Conservation (phyloP, 2,329 filamentous ascomycete genomes). For the Arthrinium puccinioides region DNA sequence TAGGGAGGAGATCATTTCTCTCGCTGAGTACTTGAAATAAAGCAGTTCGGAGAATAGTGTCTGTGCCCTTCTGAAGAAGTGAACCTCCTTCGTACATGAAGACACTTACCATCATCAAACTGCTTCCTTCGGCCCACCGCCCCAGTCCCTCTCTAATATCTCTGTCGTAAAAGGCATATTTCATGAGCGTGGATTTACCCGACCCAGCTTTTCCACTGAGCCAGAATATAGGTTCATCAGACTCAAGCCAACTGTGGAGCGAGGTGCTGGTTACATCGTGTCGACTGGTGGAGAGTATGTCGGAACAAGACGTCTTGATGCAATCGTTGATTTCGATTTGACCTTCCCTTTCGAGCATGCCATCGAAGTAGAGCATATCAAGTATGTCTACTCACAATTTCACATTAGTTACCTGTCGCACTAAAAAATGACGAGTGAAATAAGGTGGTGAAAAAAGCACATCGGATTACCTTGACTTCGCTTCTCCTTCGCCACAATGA, state of each 20-base stretch:
- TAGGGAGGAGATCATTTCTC: constrained; percentile 1
- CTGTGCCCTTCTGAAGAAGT: not conserved
- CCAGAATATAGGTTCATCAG: constrained; percentile 8
- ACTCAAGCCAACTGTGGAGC: constrained; percentile 7
- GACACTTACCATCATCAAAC: not conserved
- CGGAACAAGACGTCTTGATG: not conserved
- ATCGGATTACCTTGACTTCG: not conserved
- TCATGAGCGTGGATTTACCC: constrained; percentile 13
- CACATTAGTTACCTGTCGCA: not conserved
- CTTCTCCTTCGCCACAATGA: not conserved
- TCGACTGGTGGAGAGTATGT: not conserved
- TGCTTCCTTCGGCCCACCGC: constrained; percentile 1
- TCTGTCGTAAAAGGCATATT: constrained; percentile 2
- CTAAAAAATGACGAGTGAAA: not conserved
- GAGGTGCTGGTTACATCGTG: not conserved
- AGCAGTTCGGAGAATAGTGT: constrained; percentile 1
- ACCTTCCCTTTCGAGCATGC: not conserved
- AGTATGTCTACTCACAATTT: not conserved
- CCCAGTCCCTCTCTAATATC: not conserved
- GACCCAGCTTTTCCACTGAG: constrained; percentile 11
- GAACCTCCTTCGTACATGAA: constrained; percentile 1
- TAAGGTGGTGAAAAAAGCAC: not conserved
- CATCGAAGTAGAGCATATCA: not conserved
- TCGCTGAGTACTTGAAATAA: constrained; percentile 4
- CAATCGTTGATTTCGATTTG: not conserved